These are phyloP conservation scores for Sphagnum tenellum DNA, from an alignment of 225 moss, liverwort and hornwort species.

Conservation along the genomic window DNA sequence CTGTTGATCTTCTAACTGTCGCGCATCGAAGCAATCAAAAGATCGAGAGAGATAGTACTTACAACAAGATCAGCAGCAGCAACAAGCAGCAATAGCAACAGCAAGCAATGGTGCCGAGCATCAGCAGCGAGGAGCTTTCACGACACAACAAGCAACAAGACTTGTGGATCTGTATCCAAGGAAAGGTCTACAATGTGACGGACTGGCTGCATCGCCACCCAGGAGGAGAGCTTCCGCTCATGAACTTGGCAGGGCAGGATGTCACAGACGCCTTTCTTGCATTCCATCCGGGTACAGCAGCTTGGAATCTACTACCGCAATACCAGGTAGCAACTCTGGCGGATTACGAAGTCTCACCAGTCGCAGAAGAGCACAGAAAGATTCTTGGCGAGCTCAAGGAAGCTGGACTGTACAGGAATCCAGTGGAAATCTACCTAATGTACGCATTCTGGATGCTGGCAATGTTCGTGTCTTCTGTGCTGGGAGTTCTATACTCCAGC, in stretches of 20 bases:
- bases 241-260: constrained; percentile 90
- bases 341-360: constrained; percentile 66
- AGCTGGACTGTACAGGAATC: constrained; percentile 81
- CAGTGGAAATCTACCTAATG: constrained; percentile 55
- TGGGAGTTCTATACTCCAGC: constrained; percentile 66
- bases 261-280: constrained; percentile 97
- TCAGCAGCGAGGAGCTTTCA: constrained; percentile 67
- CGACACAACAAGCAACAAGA: constrained; percentile 57
- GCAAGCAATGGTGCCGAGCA: constrained; percentile 15
- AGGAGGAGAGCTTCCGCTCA: constrained; percentile 74
- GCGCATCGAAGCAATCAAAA: too few relatives aligned
- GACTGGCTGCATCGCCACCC: constrained; percentile 71
- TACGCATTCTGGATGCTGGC: constrained; percentile 71
- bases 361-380: constrained; percentile 76
- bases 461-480: constrained; percentile 52
- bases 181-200: constrained; percentile 91
- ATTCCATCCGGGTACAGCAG: constrained; percentile 64
- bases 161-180: constrained; percentile 86
- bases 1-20: too few relatives aligned
- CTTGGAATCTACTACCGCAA: constrained; percentile 61
- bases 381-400: constrained; percentile 71
- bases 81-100: too few relatives aligned
- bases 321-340: constrained; percentile 62
- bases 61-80: too few relatives aligned
- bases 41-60: too few relatives aligned